Conservation (phyloP, 1,284 basidiomycete species). For the Phenoliferia sp. region DNA sequence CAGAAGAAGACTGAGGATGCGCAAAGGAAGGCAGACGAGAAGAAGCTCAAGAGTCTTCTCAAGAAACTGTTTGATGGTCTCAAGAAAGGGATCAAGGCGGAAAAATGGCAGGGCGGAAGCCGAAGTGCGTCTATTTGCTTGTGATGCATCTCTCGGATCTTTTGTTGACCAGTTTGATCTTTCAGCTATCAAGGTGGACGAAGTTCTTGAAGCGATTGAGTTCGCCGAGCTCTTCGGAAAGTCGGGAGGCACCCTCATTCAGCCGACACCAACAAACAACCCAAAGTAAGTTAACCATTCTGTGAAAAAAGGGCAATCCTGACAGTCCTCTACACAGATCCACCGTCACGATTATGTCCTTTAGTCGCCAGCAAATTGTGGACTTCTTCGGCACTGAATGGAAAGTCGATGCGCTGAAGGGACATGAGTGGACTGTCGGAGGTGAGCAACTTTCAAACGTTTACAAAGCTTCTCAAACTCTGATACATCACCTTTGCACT, state of each 20-base stretch:
- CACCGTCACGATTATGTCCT: background rate
- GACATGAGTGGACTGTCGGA: background rate
- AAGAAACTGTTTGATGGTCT: background rate
- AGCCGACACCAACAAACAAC: background rate
- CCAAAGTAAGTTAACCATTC: background rate
- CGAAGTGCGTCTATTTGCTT: background rate
- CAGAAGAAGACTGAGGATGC: no score
- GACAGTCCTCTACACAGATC: background rate
- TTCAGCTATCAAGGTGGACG: background rate
- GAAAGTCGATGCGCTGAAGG: conserved; percentile 1
- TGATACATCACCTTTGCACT: background rate
- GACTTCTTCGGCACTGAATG: background rate
- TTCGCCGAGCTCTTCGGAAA: conserved; percentile 1
- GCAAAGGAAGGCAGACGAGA: background rate
- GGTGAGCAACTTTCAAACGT: background rate
- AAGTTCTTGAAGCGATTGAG: background rate
- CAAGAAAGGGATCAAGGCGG: background rate
- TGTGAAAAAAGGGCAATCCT: background rate
- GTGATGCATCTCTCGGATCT: background rate
- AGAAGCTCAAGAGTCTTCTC: background rate
- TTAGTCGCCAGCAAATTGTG: background rate
- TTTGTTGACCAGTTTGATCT: no score
- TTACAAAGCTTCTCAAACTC: background rate
- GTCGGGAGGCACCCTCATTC: background rate
- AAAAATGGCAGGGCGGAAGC: background rate